Percentiles rank a stretch among this genome's conserved stretches.
Evolutionary conservation across 176 grass and related monocot genomes (phyloP).

Genomic region (Alloteropsis semialata): DNA sequence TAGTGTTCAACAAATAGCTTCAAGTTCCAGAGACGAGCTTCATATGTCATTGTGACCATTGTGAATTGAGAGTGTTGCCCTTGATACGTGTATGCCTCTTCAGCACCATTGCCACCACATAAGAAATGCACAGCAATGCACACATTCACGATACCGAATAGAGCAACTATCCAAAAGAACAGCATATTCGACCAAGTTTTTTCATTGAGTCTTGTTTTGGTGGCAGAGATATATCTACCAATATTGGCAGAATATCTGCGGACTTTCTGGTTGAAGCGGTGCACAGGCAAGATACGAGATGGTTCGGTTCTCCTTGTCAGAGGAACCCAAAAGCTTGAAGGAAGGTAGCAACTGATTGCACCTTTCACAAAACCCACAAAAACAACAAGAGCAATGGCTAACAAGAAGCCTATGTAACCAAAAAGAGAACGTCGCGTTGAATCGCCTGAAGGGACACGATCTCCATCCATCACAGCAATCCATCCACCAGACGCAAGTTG

Average conservation of each 20-base stretch:
- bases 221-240: constrained; percentile 56
- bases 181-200: constrained; percentile 75
- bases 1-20: constrained; percentile 94
- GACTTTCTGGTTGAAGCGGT: constrained; percentile 66
- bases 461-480: constrained; percentile 97
- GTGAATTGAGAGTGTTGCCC: constrained; percentile 92
- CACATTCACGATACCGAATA: constrained; percentile 45
- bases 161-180: constrained; percentile 58
- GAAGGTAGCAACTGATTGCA: constrained; percentile 48
- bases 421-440: constrained; percentile 54
- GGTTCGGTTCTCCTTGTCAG: constrained; percentile 54
- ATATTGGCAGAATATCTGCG: constrained; percentile 55
- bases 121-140: constrained; percentile 92
- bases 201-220: constrained; percentile 64
- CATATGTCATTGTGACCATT: constrained; percentile 95
- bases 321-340: constrained; percentile 45
- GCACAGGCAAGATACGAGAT: constrained; percentile 44
- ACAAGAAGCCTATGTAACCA: constrained; percentile 53
- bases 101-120: constrained; percentile 68
- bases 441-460: constrained; percentile 91
- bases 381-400: constrained; percentile 48
- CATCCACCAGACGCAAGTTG: constrained; percentile 78
- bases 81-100: constrained; percentile 71
- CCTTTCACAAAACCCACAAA: constrained; percentile 70
- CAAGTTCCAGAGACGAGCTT: constrained; percentile 94